These are phyloP conservation scores for Trichoderma sp. DNA, from an alignment of 2,329 filamentous ascomycete species.

Conservation along the genomic window DNA sequence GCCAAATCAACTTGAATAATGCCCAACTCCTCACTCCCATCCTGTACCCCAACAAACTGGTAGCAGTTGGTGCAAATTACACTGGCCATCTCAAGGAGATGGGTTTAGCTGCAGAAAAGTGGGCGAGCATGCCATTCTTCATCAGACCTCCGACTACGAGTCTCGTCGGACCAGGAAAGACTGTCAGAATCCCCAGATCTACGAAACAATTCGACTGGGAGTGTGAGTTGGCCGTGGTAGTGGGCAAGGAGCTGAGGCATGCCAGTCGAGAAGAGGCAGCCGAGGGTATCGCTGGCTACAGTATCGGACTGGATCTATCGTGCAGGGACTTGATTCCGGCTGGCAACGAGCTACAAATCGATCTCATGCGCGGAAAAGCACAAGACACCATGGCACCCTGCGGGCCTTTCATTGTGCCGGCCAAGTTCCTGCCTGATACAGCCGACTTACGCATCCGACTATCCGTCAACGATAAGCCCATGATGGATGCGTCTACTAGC, in stretches of 20 bases:
- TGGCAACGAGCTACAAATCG: background rate
- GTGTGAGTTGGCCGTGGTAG: background rate
- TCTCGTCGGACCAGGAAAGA: background rate
- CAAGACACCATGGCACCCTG: background rate
- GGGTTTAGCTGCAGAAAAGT: background rate
- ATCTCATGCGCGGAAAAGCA: background rate
- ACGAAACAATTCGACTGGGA: background rate
- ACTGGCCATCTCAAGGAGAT: background rate
- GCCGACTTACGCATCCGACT: background rate
- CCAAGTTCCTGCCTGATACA: background rate
- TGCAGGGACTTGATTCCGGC: background rate
- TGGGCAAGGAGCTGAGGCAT: background rate
- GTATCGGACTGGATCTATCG: background rate
- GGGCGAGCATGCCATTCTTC: background rate
- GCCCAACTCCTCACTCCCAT: background rate
- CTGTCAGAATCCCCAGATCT: background rate
- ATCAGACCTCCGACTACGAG: background rate
- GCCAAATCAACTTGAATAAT: background rate
- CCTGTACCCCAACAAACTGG: background rate
- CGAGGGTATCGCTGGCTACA: background rate
- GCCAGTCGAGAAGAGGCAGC: background rate
- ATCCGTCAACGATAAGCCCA: background rate
- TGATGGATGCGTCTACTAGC: background rate
- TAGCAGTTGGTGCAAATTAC: background rate
- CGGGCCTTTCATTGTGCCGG: background rate